Conservation (phyloP, 2,329 filamentous ascomycete species). For the Penicillium sp. region DNA sequence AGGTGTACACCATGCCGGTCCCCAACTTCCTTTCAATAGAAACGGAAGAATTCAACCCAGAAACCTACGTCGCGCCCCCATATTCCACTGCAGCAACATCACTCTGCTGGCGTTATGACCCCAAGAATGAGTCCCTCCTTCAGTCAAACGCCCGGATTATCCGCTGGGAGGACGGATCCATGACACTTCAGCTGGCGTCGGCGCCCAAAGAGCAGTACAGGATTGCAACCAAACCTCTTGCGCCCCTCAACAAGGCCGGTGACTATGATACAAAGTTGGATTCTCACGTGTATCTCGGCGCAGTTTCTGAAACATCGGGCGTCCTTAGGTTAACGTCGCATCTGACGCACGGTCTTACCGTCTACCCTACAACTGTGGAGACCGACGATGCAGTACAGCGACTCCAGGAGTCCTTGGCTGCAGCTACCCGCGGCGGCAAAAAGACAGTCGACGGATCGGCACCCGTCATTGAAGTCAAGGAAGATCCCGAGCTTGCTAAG, state of each 20-base stretch:
- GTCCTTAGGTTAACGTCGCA: constrained; percentile 67
- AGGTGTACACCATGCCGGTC: constrained; percentile 68
- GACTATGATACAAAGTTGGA: constrained; percentile 62
- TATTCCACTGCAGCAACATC: constrained; percentile 69
- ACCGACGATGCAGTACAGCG: constrained; percentile 66
- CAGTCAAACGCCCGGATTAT: constrained; percentile 71
- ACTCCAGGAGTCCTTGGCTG: constrained; percentile 64
- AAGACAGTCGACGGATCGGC: constrained; percentile 56
- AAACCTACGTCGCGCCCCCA: constrained; percentile 65
- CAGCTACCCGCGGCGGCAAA: constrained; percentile 58
- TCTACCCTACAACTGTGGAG: constrained; percentile 60
- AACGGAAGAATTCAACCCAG: constrained; percentile 64
- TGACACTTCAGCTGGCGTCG: constrained; percentile 69
- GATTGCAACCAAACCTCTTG: constrained; percentile 62
- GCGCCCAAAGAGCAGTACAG: constrained; percentile 65
- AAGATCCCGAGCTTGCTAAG: constrained; percentile 67
- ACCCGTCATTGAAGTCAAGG: constrained; percentile 62
- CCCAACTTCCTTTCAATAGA: constrained; percentile 67
- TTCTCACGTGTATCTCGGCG: constrained; percentile 67
- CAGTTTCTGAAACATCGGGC: constrained; percentile 61
- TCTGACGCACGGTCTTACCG: constrained; percentile 63
- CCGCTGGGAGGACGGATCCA: constrained; percentile 69
- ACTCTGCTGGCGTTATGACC: constrained; percentile 68
- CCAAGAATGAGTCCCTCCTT: constrained; percentile 59
- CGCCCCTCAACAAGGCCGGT: constrained; percentile 57